A percentile compares a stretch with the other conserved stretches of the same genome.
Conservation (phyloP, 2,329 filamentous ascomycete genomes). For the Fusarium pininemorale region DNA sequence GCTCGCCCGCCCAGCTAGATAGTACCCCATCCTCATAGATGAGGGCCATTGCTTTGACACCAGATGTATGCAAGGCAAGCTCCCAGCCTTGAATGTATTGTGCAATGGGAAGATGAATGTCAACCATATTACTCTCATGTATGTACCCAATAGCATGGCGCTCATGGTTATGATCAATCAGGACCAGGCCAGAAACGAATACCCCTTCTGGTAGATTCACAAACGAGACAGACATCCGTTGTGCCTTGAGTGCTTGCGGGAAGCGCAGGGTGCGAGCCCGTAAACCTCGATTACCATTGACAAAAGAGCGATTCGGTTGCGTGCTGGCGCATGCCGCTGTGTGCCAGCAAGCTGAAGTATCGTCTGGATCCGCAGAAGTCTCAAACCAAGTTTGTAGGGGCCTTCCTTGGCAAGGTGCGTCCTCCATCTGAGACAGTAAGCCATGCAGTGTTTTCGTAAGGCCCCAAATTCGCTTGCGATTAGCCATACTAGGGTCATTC, state of each 20-base stretch:
- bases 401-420: not conserved
- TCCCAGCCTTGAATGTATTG: not conserved
- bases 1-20: not conserved
- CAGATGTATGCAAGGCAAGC: not conserved
- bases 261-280: not conserved
- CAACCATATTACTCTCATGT: not conserved
- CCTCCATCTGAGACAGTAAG: not conserved
- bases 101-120: not conserved
- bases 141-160: not conserved
- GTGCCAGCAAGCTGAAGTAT: not conserved
- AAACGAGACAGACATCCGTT: not conserved
- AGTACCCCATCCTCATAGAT: not conserved
- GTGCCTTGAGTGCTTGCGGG: not conserved
- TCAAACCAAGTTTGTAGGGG: not conserved
- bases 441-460: not conserved
- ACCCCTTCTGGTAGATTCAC: not conserved
- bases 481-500: not conserved
- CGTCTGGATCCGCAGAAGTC: not conserved
- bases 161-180: not conserved
- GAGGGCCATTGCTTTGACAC: not conserved
- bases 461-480: not conserved
- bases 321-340: not conserved
- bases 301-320: not conserved
- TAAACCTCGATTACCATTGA: not conserved
- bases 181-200: not conserved